A percentile compares a stretch with the other conserved stretches of the same genome.
These are phyloP conservation scores for Bryoerythrophyllum caledonicum DNA, from an alignment of 225 moss, liverwort and hornwort genomes.

Conservation along the genomic window DNA sequence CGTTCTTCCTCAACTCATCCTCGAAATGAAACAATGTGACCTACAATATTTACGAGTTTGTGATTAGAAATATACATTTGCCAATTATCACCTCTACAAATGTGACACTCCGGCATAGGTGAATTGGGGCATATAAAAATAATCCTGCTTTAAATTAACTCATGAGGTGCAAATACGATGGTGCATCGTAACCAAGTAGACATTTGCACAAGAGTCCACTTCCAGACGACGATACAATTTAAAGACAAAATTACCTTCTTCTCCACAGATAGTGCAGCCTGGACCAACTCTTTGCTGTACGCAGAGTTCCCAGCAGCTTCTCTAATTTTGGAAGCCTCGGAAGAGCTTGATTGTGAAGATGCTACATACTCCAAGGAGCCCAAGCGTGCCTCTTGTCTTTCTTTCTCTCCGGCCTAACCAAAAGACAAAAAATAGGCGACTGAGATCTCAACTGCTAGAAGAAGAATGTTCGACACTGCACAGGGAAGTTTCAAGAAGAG, in stretches of 20 bases:
- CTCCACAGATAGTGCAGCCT: constrained; percentile 88
- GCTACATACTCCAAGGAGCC: constrained; percentile 92
- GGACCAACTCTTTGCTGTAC: constrained; percentile 77
- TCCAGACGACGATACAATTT: constrained; percentile 2
- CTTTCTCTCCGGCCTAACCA: constrained; percentile 60
- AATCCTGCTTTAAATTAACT: constrained; percentile 8
- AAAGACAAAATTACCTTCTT: constrained; percentile 57
- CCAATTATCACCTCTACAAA: not conserved
- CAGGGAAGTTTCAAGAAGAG: not conserved
- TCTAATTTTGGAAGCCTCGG: constrained; percentile 63
- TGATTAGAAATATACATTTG: not conserved
- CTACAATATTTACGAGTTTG: constrained; percentile 34
- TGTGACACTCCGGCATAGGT: not conserved
- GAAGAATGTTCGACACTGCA: not conserved
- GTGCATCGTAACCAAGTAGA: not conserved
- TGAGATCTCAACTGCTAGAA: not conserved
- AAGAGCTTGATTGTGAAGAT: constrained; percentile 56
- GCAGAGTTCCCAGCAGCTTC: constrained; percentile 81
- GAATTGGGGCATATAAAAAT: not conserved
- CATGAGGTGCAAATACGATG: not conserved
- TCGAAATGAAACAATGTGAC: constrained; percentile 95
- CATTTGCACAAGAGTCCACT: not conserved
- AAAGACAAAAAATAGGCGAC: constrained; percentile 24
- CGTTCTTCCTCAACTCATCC: constrained; percentile 83
- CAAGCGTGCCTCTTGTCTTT: constrained; percentile 58